Evolutionary conservation across 306 rosid species (phyloP).

Genomic region (Casuarina cunninghamiana): DNA sequence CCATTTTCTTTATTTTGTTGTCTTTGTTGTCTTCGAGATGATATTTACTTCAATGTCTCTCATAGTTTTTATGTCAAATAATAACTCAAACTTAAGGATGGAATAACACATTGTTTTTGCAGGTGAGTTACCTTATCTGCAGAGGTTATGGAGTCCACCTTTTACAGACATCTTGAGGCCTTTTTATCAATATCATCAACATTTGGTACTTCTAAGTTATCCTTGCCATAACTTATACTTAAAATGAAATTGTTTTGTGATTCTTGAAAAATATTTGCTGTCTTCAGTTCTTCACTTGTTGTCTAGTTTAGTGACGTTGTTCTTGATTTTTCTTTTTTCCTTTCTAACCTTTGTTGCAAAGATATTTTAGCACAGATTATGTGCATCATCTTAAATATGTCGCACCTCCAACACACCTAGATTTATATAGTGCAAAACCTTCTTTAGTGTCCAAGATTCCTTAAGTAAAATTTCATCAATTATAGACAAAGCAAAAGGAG

Average conservation of each 20-base stretch:
- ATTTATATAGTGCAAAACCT: neutral
- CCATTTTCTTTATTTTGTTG: neutral
- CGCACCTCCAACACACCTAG: neutral
- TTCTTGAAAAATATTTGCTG: neutral
- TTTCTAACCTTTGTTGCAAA: neutral
- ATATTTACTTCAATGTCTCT: neutral
- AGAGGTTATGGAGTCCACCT: conserved; percentile 43
- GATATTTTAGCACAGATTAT: neutral
- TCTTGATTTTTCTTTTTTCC: neutral
- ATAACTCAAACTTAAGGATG: conserved; percentile 5
- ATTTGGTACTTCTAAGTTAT: conserved; percentile 44
- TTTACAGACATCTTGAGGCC: conserved; percentile 58
- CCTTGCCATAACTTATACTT: neutral
- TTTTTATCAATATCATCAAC: conserved; percentile 49
- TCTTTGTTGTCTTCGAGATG: neutral
- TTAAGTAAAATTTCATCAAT: neutral
- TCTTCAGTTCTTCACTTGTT: neutral
- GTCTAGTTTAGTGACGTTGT: neutral
- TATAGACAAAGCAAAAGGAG: neutral
- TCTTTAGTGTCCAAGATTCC: neutral
- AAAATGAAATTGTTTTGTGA: neutral
- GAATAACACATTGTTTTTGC: conserved; percentile 16
- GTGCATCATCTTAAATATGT: neutral
- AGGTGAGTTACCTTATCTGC: conserved; percentile 53
- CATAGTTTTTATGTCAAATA: neutral